Evolutionary conservation across 495 filamentous ascomycete genomes (phyloP).

Genomic region (Xeromyces bisporus): DNA sequence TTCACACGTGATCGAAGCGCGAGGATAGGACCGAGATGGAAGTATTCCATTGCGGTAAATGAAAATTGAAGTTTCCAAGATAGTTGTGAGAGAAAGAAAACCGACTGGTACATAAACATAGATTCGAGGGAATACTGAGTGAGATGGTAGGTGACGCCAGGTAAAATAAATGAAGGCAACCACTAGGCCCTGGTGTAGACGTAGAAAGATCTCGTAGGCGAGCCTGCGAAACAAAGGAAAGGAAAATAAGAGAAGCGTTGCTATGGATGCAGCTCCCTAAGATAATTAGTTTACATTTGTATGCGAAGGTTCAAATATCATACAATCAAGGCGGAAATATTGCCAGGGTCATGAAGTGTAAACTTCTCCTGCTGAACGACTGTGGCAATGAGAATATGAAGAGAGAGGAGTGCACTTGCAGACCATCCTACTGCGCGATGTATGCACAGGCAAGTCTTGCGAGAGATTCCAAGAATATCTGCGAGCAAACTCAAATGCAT

Average conservation of each 20-base stretch:
- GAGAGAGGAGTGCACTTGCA: constrained; percentile 1
- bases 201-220: constrained; percentile 8
- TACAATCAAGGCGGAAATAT: neutral
- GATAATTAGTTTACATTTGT: constrained; percentile 1
- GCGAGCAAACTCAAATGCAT: constrained; percentile 4
- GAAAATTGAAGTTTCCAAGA: neutral
- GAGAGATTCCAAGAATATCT: constrained; percentile 9
- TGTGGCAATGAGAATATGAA: constrained; percentile 2
- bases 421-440: constrained; percentile 6
- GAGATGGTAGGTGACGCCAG: constrained; percentile 7
- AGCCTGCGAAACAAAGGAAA: constrained; percentile 4
- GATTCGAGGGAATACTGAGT: constrained; percentile 2
- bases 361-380: neutral
- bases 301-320: neutral
- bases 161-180: constrained; percentile 5
- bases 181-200: constrained; percentile 7
- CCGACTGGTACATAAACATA: neutral
- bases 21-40: neutral
- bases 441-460: constrained; percentile 5
- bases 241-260: constrained; percentile 5
- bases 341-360: neutral
- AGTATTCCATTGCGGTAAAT: neutral
- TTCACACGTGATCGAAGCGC: neutral
- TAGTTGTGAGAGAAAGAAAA: neutral
- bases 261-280: constrained; percentile 3